Evolutionary conservation across 768 basidiomycete species (phyloP), one percentile per base, ranked within the genome.

Genomic region (Galerina sulciceps): DNA sequence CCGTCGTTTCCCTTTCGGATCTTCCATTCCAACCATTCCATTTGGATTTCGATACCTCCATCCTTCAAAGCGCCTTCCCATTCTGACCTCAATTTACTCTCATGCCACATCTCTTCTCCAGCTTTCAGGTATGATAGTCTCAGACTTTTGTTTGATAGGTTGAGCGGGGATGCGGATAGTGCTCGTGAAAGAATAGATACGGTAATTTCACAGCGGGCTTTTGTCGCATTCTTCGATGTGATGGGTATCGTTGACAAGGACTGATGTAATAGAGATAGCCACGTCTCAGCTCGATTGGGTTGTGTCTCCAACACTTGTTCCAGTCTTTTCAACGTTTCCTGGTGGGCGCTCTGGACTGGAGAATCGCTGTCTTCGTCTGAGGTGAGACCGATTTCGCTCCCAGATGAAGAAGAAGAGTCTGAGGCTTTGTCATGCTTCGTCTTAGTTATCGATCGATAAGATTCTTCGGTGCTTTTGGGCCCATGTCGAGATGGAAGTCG

Each of bases 1-100:
- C 85, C 84, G 40, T 73, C 71, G 40, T 61, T 73, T 14, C 75
- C 75, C 37, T 64, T 79, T 41, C 85, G 76, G 35, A 90, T 83
- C 57, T 81, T 79, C 90, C 90, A 93, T 61, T 90, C 88, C 2
- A 93, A 66, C 90, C 91, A 94, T 62, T 88, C 88, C 75, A 93
- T 81, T 83, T 86, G 89, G 22, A 93, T 77, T 37, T 86, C 83
- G 23, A 80, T 70, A 36, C 79, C 82, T 26, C 83, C 80, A 4
- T 82, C 64, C 38, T 73, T 75, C 61, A 92, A 69, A 2, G 88
- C 85, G 17, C 65, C 59, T 17, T 80, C 76, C 93, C 93, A 94
- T 64, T 92, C 89, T 3, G 76, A 75, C 20, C 67, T 53, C 15
- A 88, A 65, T 70, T 85, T 84, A 42, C 75, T 76, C 55, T 77